Evolutionary conservation across 2,329 filamentous ascomycete species (phyloP).

Genomic region (Drechslerella coelobrocha): DNA sequence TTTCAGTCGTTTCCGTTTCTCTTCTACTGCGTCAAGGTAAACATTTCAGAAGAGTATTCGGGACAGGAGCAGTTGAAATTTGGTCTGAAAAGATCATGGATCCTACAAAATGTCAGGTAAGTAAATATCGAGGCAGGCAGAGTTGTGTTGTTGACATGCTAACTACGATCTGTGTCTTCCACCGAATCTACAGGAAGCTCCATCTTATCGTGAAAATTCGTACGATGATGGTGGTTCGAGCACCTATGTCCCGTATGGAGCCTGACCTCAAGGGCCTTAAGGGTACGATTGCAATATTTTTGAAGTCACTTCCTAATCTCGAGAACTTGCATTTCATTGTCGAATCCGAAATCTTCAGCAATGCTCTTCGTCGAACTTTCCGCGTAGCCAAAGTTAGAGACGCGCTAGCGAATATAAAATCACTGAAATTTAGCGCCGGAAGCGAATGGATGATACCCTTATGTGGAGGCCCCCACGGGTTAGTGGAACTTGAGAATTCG

Average conservation of each 20-base stretch:
- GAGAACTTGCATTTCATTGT: conserved; percentile 37
- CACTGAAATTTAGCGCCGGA: conserved; percentile 40
- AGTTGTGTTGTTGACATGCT: neutral
- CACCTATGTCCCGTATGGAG: conserved; percentile 28
- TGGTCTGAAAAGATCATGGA: conserved; percentile 10
- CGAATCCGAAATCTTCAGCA: conserved; percentile 31
- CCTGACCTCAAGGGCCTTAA: conserved; percentile 20
- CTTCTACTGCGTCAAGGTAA: conserved; percentile 17
- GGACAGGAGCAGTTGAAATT: conserved; percentile 9
- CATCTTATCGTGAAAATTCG: conserved; percentile 32
- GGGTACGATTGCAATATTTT: conserved; percentile 5
- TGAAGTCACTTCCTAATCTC: neutral
- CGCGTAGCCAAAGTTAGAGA: neutral
- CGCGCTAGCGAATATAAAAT: conserved; percentile 10
- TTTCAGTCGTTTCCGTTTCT: conserved; percentile 19
- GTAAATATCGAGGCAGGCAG: neutral
- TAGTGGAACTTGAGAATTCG: conserved; percentile 33
- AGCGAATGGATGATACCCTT: conserved; percentile 43
- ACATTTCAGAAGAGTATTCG: conserved; percentile 13
- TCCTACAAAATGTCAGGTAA: conserved; percentile 33
- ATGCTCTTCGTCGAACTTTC: conserved; percentile 21
- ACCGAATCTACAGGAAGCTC: conserved; percentile 12
- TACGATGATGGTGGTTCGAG: conserved; percentile 3
- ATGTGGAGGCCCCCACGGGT: conserved; percentile 16
- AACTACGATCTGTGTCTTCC: neutral